phyloP scores from a whole-genome alignment of 305 asterid genomes.

The Fraxinus sp. region DNA sequence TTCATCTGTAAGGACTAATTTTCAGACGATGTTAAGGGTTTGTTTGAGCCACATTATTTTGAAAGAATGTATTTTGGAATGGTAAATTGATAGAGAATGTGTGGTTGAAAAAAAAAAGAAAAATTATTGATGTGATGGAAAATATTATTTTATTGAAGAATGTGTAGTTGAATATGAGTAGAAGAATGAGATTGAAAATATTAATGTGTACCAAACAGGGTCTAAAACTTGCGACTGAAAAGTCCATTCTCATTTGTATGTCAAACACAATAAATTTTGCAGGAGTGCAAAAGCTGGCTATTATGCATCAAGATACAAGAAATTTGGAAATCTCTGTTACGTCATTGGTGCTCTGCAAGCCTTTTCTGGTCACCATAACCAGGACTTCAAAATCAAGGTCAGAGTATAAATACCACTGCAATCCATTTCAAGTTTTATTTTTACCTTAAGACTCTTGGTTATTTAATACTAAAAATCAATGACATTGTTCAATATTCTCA shows the following conservation, averaged over 20 bases:
- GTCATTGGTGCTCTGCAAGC: constrained; percentile 89
- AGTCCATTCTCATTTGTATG: constrained; percentile 5
- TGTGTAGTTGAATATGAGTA: too few relatives aligned
- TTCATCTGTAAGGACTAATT: constrained; percentile 67
- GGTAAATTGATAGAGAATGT: too few relatives aligned
- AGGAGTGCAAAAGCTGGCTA: constrained; percentile 97
- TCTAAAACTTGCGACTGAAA: background rate
- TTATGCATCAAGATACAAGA: constrained; percentile 80
- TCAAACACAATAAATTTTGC: constrained; percentile 26
- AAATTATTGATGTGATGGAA: too few relatives aligned
- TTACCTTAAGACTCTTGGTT: background rate
- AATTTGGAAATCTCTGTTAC: constrained; percentile 78
- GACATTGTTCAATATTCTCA: constrained; percentile 19
- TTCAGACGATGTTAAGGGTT: background rate
- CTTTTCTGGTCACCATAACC: constrained; percentile 68
- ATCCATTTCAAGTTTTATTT: background rate
- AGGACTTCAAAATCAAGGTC: constrained; percentile 82
- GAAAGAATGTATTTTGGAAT: too few relatives aligned
- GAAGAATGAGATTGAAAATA: too few relatives aligned
- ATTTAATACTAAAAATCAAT: constrained; percentile 11
- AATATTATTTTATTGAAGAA: too few relatives aligned
- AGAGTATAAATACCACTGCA: background rate
- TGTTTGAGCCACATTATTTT: too few relatives aligned
- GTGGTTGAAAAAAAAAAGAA: too few relatives aligned
- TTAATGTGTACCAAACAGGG: too few relatives aligned